Evolutionary conservation across 169 alveolate genomes (phyloP).

Genomic region (Eimeria tenella): DNA sequence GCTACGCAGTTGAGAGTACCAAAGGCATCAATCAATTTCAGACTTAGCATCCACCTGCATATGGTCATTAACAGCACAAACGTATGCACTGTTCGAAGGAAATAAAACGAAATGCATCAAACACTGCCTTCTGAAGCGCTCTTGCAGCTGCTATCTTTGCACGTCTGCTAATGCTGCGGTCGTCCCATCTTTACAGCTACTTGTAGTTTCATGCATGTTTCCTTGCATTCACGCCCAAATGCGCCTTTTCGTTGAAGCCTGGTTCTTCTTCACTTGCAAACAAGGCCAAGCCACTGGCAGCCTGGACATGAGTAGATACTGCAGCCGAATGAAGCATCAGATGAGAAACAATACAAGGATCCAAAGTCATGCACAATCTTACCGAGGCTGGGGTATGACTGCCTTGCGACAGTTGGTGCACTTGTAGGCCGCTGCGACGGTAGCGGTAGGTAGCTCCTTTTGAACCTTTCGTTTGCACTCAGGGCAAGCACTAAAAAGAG

Average conservation of each 20-base stretch:
- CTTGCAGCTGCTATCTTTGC: no score
- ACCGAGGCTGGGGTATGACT: slow-evolving; percentile 17
- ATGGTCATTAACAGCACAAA: neutral
- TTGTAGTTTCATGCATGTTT: no score
- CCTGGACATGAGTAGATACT: no score
- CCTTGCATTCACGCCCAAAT: no score
- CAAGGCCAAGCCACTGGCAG: no score
- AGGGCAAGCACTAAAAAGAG: slow-evolving; percentile 29
- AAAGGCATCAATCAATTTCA: slow-evolving; percentile 18
- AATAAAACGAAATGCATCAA: neutral
- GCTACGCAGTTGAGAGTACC: slow-evolving; percentile 54
- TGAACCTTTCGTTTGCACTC: slow-evolving; percentile 40
- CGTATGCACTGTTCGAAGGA: neutral
- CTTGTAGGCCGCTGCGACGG: neutral
- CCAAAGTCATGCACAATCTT: neutral
- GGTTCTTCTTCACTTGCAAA: no score
- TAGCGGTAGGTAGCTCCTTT: neutral
- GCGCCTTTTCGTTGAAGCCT: no score
- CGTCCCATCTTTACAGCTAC: no score
- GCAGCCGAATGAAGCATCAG: neutral
- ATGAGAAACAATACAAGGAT: neutral
- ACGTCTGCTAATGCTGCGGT: no score
- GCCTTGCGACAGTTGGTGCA: slow-evolving; percentile 24
- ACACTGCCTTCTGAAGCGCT: no score
- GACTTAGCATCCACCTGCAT: slow-evolving; percentile 29